phyloP scores from a whole-genome alignment of 768 basidiomycete genomes.

The Pleurotus giganteus region DNA sequence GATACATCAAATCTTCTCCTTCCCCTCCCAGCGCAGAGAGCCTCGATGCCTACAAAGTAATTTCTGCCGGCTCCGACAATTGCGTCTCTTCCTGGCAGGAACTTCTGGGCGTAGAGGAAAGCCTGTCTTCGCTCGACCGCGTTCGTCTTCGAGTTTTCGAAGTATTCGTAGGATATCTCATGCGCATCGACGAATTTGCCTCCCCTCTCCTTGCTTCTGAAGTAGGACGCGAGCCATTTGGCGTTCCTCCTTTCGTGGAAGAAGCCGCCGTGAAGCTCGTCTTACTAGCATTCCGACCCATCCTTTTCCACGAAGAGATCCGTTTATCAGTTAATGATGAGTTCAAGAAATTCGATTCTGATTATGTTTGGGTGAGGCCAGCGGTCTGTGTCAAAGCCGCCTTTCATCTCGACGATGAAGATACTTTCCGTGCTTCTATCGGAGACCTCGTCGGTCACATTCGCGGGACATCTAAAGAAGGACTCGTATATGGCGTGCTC shows the following conservation, averaged over 20 bases:
- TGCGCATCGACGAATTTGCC: neutral
- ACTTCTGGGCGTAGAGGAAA: too few species aligned
- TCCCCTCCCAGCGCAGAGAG: neutral
- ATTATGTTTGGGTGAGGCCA: neutral
- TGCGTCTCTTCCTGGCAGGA: too few species aligned
- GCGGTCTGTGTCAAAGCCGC: neutral
- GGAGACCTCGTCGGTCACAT: neutral
- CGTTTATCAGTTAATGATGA: neutral
- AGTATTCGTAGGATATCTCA: neutral
- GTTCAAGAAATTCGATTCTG: neutral
- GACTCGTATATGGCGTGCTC: constrained; percentile 10
- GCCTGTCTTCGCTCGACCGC: too few species aligned
- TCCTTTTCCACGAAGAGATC: neutral
- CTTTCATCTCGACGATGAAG: neutral
- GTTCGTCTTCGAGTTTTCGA: too few species aligned
- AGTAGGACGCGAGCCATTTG: neutral
- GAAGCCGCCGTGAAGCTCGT: neutral
- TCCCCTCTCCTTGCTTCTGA: neutral
- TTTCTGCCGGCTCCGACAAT: too few species aligned
- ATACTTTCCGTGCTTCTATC: neutral
- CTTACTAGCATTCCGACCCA: neutral
- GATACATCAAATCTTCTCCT: neutral
- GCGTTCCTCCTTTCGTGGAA: neutral
- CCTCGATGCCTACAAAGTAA: neutral
- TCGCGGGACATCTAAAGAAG: neutral